Base-by-base conservation (phyloP, 202 grass and related monocot genomes). In the Eragrostis tef region DNA sequence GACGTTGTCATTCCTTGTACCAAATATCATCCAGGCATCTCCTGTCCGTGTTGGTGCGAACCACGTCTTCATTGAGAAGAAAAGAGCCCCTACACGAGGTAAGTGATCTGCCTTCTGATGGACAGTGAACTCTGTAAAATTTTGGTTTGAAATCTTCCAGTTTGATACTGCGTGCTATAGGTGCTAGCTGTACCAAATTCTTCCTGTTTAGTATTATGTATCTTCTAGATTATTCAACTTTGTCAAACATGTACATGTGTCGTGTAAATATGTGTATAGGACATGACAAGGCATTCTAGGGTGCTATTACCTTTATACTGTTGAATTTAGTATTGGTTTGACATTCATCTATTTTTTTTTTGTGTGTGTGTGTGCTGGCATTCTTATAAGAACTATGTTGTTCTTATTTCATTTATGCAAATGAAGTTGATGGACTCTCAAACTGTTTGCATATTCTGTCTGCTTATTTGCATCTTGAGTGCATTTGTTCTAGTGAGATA, bases 1-100 rank as follows among this genome's bases (percentile, higher is more conserved):
- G n/a, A 54, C 20, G 3, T 64, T 61, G 24, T 46, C 17, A 80
- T 54, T 44, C 53, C 9, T 79, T 47, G 12, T 58, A 3, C 22
- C 11, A 5, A 60, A 60, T 67, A 41, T 84, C 25, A 74, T 24
- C 6, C 36, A 94, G 92, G 92, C 89, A 78, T 94, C 89, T 58
- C 87, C 92, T 0, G 47, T 94, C 53, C 36, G 7, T 82, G 80
- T 94, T 47, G 82, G 67, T 6, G 87, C 82, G 9, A 86, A 71
- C 39, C 65, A 86, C 70, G 87, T 86, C 5, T 17, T 26, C 43
- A 44, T 94, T 81, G 89, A 94, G 81, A 85, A 89, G 82, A 94
- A 91, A 69, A 79, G 85, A 67, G 77, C 85, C 41, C 70, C 75
- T 46, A 91, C 87, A 3, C 75, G 82, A 86, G 92, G 92, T 75